These are phyloP conservation scores for Scalesia atractyloides DNA, from an alignment of 129 eudicot genomes.

Conservation along the genomic window DNA sequence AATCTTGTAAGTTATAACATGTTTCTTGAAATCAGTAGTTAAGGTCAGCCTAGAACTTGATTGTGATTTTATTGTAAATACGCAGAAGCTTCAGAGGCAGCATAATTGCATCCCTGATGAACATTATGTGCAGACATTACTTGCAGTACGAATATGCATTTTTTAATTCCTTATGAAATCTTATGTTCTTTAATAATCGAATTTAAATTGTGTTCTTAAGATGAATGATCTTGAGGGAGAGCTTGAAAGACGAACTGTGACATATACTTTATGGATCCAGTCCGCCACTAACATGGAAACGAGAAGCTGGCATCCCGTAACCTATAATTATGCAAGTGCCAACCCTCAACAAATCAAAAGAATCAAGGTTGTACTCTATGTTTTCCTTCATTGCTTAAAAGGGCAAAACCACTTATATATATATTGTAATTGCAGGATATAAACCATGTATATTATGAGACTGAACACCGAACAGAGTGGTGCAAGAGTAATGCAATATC, in stretches of 20 bases:
- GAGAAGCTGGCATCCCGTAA: constrained; percentile 87
- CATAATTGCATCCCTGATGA: constrained; percentile 98
- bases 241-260: constrained; percentile 87
- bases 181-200: background rate
- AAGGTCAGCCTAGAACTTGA: background rate
- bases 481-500: constrained; percentile 63
- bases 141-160: constrained; percentile 63
- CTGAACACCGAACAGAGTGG: constrained; percentile 93
- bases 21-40: background rate
- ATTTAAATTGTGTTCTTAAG: constrained; percentile 36
- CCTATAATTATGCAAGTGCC: constrained; percentile 69
- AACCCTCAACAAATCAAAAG: constrained; percentile 63
- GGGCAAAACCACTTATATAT: no score
- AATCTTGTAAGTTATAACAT: constrained; percentile 64
- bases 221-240: constrained; percentile 77
- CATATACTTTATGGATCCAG: constrained; percentile 87
- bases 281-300: constrained; percentile 60
- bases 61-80: background rate
- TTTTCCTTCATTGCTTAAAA: background rate
- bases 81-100: constrained; percentile 92
- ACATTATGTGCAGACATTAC: constrained; percentile 94
- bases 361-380: constrained; percentile 60
- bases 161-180: background rate
- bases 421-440: constrained; percentile 60
- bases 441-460: constrained; percentile 77